Base-by-base conservation (phyloP, 331 rosid species). In the Telfairia occidentalis region DNA sequence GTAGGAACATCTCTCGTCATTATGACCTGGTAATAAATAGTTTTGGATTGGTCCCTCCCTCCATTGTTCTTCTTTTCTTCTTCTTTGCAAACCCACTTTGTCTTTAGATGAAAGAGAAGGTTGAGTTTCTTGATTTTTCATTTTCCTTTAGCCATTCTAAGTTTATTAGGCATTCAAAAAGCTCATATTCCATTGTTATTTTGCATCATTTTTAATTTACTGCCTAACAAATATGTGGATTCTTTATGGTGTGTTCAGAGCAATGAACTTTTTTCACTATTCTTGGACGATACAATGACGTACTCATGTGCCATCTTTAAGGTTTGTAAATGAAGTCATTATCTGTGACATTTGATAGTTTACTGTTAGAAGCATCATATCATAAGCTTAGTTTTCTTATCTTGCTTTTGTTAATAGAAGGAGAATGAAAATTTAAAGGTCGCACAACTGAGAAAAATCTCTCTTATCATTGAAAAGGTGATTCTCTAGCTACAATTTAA, bases 281-380 rank as follows among this genome's bases (percentile, higher is more conserved):
- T 92, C 90, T 84, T 92, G 87, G 98, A 90, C 28, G 94, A 90
- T 67, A 87, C 96, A 48, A 93, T 90, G 97, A 89, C 97, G n/a
- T 90, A 90, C 78, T 93, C 98, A 26, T 86, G 87, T 71, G 98
- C 93, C n/a, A 81, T 93, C 60, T 93, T 93, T 79, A 84, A 93
- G 97, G 98, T 87, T 71, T 63, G 91, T 58, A 40, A 73, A 32
- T 57, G 5, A 34, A 70, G 40, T 28, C 71, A 10, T 64, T 64
- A 5, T 8, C 30, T 7, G 11, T 60, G 5, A 61, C 21, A 15
- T 18, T 61, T 30, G 13, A 34, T 37, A 19, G 4, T 64, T 0
- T 37, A 64, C 9, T n/a, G 29, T 30, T 58, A 9, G 49, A 8
- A 64, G 30, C 9, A n/a, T 64, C 18, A 0, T 34, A 34, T 26